Base-by-base conservation (phyloP, 2,329 filamentous ascomycete species). In the Calonectria leucothoes region DNA sequence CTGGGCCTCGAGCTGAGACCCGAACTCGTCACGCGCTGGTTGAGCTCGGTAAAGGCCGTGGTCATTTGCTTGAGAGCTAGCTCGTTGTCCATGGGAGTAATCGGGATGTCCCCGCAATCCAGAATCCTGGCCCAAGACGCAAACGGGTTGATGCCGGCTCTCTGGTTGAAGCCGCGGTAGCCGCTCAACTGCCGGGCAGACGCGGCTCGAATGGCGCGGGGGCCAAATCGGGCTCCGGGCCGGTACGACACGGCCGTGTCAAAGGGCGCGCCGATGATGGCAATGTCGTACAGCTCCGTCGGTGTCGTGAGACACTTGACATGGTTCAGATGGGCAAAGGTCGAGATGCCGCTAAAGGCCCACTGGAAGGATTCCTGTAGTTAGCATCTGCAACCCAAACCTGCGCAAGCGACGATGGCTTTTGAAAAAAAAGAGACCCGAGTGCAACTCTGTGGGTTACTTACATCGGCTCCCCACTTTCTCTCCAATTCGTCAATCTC, bases 91-190 rank as follows among this genome's bases (percentile, higher is more conserved):
- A 96, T 92, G 0, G 95, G 94, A 0, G 93, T 93, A 74, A 96
- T 88, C 15, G 95, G 95, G 73, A 97, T 94, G 82, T 97, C 95
- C 57, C 95, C 95, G 83, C 95, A 97, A 86, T 97, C 95, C 48
- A 95, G 86, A 72, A 97, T 90, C 49, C 87, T 91, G 1, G 94
- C 93, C 93, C 94, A 96, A 69, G 90, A 93, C 49, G 88, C 87
- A 85, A 95, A 97, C 0, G 95, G 94, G 83, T 97, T 97, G 72
- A 97, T 88, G 23, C 88, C 89, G 1, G 94, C 94, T 23, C 94
- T 91, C 11, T 92, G 90, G 83, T 97, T 97, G 88, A 93, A 81
- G 80, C 93, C 93, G 48, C 94, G 90, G 82, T 93, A 94, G 4
- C 45, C 45, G 3, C 91, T 89, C 25, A 93, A 94, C 84, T 97